phyloP scores from a whole-genome alignment of 331 rosid species.

The Rhamnella rubrinervis region DNA sequence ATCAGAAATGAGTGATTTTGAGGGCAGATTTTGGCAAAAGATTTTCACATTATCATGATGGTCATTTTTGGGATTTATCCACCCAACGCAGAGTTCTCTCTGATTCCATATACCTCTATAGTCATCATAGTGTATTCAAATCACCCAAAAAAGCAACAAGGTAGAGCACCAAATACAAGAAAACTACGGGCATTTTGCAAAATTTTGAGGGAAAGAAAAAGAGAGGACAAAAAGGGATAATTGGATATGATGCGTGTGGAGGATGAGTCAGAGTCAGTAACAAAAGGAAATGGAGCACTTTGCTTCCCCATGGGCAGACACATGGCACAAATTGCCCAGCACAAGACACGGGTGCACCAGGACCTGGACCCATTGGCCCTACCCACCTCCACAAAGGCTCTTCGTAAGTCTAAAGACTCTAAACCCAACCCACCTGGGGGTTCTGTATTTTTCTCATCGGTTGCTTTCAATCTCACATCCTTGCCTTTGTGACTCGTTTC shows the following conservation, averaged over 20 bases:
- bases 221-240: constrained; percentile 7
- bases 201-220: not conserved
- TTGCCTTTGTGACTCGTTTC: constrained; percentile 21
- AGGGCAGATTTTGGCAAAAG: no score
- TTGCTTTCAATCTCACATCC: constrained; percentile 12
- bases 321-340: constrained; percentile 19
- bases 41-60: no score
- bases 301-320: constrained; percentile 45
- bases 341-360: constrained; percentile 31
- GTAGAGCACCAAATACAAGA: not conserved
- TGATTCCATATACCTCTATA: no score
- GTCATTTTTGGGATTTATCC: no score
- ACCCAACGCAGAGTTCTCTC: no score
- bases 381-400: constrained; percentile 3
- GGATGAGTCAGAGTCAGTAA: constrained; percentile 56
- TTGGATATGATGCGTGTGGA: constrained; percentile 48
- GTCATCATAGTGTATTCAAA: no score
- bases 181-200: constrained; percentile 9
- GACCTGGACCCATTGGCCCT: constrained; percentile 21
- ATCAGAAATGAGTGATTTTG: no score
- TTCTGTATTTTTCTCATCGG: constrained; percentile 2
- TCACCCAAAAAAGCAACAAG: no score
- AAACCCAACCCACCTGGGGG: constrained; percentile 9
- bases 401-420: not conserved
- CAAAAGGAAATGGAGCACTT: constrained; percentile 42